Base-by-base conservation (phyloP, 805 yeast genomes). In the Yarrowia sp. region DNA sequence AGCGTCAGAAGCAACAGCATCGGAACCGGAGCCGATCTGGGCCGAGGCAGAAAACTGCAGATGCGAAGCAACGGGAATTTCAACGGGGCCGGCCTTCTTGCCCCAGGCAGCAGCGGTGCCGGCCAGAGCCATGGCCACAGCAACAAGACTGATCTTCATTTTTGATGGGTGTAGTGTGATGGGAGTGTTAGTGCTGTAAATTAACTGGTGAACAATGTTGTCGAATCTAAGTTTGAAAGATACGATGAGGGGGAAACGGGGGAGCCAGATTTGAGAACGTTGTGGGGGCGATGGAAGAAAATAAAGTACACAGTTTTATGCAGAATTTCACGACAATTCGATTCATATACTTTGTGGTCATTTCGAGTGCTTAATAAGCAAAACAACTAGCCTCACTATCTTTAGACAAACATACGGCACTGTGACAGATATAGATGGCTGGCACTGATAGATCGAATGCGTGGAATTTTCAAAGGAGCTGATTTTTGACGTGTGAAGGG, bases 41-140 rank as follows among this genome's bases (percentile, higher is more conserved):
- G 55, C 68, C 2, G 55, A 4, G 12, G 55, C 55, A 1, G 66
- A 46, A 24, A 61, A 46, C 12, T 46, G 20, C 36, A 61, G 38
- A 38, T 61, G 66, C 7, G 66, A 61, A 2, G 55, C 66, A 15
- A 61, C 24, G n/a, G 66, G 66, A 15, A 61, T 61, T 20, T 44
- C 53, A 13, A 58, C 50, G 44, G 66, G 55, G n/a, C 40, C 66
- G 34, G 53, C 55, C 43, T 46, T 46, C 15, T 61, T 34, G 53
- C 66, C 66, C 66, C 66, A 61, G 55, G 66, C 66, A 14, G 38
- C 9, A 4, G 46, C 66, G n/a, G 55, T 10, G 24, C 10, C 10
- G 49, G 50, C 50, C 24, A 58, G 49, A 43, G 64, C 64, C 46
- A 55, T 20, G 36, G 61, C 46, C 64, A 34, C 64, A 58, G 64